These are phyloP conservation scores for Colletotrichum sp. DNA, from an alignment of 2,329 filamentous ascomycete species.

Conservation along the genomic window DNA sequence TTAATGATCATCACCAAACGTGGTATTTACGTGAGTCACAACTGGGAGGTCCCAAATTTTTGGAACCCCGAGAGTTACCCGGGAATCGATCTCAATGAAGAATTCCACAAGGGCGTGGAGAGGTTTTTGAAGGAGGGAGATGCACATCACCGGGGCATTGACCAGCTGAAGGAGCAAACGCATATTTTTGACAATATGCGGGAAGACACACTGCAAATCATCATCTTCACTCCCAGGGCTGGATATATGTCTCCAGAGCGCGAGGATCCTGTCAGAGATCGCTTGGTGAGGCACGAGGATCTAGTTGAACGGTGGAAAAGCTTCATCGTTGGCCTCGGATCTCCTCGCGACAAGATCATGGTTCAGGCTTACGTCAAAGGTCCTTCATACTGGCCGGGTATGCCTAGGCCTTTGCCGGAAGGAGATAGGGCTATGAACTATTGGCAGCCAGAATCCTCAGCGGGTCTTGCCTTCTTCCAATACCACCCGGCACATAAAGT, in stretches of 20 bases:
- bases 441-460: neutral
- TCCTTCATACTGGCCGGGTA: neutral
- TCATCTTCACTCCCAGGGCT: neutral
- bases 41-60: constrained; percentile 5
- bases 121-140: neutral
- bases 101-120: neutral
- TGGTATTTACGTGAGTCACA: neutral
- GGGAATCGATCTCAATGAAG: neutral
- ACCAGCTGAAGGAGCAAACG: neutral
- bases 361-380: neutral
- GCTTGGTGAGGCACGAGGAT: accelerated
- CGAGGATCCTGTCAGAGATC: neutral
- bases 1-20: neutral
- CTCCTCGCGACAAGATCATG: neutral
- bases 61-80: neutral
- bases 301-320: neutral
- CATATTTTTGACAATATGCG: neutral
- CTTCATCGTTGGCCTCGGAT: neutral
- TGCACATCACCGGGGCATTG: neutral
- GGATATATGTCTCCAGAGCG: accelerated
- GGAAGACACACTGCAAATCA: neutral
- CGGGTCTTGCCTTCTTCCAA: neutral
- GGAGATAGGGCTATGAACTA: neutral
- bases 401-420: too few species aligned
- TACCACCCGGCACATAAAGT: neutral